Percentiles rank a stretch among this genome's conserved stretches.
phyloP scores from a whole-genome alignment of 2,329 filamentous ascomycete species.

The Paraconiothyrium brasiliense region DNA sequence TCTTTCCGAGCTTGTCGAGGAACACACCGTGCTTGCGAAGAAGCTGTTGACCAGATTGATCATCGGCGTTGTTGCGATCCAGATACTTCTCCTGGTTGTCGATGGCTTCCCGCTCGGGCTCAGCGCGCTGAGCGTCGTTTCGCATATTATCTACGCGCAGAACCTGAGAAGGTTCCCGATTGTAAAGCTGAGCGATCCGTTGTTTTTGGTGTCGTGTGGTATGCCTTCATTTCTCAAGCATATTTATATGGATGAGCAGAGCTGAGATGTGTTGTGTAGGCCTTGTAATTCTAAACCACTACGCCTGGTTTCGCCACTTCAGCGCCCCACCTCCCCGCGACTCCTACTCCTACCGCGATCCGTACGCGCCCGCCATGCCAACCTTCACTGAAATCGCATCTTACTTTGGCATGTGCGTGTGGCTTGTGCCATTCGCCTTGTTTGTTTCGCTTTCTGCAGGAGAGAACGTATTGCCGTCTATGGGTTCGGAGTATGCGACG shows the following conservation, averaged over 20 bases:
- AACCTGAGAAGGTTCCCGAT: conserved; percentile 81
- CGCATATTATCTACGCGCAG: conserved; percentile 85
- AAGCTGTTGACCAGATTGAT: conserved; percentile 86
- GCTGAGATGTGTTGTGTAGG: conserved; percentile 54
- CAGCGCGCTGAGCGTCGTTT: conserved; percentile 77
- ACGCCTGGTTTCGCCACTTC: conserved; percentile 95
- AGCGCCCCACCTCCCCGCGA: conserved; percentile 65
- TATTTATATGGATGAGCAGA: conserved; percentile 10
- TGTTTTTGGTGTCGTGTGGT: conserved; percentile 87
- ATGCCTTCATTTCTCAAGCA: conserved; percentile 45
- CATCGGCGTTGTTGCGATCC: conserved; percentile 79
- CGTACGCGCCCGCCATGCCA: conserved; percentile 70
- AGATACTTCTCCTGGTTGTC: conserved; percentile 77
- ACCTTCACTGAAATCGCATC: conserved; percentile 94
- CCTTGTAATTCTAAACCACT: conserved; percentile 89
- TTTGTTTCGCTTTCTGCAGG: conserved; percentile 95
- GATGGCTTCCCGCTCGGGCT: conserved; percentile 86
- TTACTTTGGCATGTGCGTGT: conserved; percentile 95
- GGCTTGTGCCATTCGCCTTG: conserved; percentile 93
- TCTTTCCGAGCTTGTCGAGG: conserved; percentile 95
- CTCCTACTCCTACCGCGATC: conserved; percentile 59
- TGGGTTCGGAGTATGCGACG: conserved; percentile 79
- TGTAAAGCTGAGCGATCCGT: conserved; percentile 85
- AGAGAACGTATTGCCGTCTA: conserved; percentile 93
- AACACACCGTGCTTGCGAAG: conserved; percentile 93